These are phyloP conservation scores for Pichia sp. DNA, from an alignment of 1,139 yeast species.

Conservation along the genomic window DNA sequence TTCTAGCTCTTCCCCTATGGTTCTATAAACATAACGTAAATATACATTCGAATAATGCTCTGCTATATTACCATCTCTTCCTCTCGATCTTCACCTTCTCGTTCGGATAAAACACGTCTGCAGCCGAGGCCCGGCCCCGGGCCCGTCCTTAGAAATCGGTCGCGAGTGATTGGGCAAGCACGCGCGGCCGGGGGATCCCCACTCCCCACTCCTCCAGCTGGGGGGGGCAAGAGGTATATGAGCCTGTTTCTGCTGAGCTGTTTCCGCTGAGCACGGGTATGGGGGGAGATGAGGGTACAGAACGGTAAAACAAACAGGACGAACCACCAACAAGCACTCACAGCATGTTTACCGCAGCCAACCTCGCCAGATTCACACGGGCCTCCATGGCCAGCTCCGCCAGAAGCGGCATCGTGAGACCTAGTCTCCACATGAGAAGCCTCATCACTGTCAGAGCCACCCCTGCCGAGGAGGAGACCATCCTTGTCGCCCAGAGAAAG, in stretches of 20 bases:
- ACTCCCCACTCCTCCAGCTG: too few species aligned
- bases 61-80: too few species aligned
- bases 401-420: slow-evolving; percentile 20
- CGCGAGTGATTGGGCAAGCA: slow-evolving; percentile 7
- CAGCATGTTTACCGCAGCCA: not conserved
- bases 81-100: not conserved
- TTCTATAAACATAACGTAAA: too few species aligned
- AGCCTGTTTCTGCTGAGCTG: too few species aligned
- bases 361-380: not conserved
- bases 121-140: not conserved
- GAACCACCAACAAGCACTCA: not conserved
- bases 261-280: too few species aligned
- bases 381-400: slow-evolving; percentile 12
- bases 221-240: too few species aligned
- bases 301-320: not conserved
- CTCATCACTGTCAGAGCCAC: slow-evolving; percentile 58
- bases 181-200: too few species aligned
- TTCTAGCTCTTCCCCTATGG: too few species aligned
- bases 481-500: slow-evolving; percentile 76
- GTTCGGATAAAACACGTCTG: slow-evolving; percentile 1
- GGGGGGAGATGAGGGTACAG: not conserved
- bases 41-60: too few species aligned
- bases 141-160: not conserved
- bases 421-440: slow-evolving; percentile 33
- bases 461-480: slow-evolving; percentile 58